These are phyloP conservation scores for Mollisiaceae sp. DNA, from an alignment of 2,329 filamentous ascomycete genomes.

Conservation along the genomic window DNA sequence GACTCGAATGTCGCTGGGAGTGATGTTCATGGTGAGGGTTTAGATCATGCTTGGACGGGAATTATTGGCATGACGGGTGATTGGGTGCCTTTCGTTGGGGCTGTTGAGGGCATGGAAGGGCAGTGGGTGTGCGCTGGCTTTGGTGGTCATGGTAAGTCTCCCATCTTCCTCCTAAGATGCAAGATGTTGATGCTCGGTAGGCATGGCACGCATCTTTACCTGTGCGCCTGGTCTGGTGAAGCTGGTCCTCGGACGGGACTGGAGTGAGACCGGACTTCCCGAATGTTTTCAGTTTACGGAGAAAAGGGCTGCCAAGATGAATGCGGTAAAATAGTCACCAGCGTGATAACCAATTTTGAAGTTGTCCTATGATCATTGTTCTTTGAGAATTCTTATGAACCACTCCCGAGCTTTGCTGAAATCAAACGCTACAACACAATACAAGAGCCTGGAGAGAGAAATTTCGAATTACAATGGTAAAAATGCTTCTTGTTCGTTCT, in stretches of 20 bases:
- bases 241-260: constrained; percentile 46
- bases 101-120: constrained; percentile 47
- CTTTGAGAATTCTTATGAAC: too few relatives aligned
- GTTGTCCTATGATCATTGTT: too few relatives aligned
- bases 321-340: constrained; percentile 2
- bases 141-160: constrained; percentile 51
- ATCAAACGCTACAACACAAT: too few relatives aligned
- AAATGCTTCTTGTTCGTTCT: too few relatives aligned
- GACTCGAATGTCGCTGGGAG: constrained; percentile 34
- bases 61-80: constrained; percentile 54
- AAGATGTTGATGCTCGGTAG: constrained; percentile 17
- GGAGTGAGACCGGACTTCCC: constrained; percentile 46
- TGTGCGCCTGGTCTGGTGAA: constrained; percentile 51
- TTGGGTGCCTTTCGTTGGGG: constrained; percentile 53
- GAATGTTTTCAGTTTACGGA: constrained; percentile 44
- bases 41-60: constrained; percentile 53
- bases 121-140: constrained; percentile 57
- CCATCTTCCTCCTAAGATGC: not conserved
- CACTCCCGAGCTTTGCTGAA: too few relatives aligned
- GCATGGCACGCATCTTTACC: constrained; percentile 52
- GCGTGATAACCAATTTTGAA: not conserved
- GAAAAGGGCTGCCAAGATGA: constrained; percentile 44
- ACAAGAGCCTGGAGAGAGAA: too few relatives aligned
- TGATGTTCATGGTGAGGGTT: constrained; percentile 45
- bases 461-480: too few relatives aligned